Conservation (phyloP, 2,329 filamentous ascomycete species). For the Neophaeococcomyces aloes region DNA sequence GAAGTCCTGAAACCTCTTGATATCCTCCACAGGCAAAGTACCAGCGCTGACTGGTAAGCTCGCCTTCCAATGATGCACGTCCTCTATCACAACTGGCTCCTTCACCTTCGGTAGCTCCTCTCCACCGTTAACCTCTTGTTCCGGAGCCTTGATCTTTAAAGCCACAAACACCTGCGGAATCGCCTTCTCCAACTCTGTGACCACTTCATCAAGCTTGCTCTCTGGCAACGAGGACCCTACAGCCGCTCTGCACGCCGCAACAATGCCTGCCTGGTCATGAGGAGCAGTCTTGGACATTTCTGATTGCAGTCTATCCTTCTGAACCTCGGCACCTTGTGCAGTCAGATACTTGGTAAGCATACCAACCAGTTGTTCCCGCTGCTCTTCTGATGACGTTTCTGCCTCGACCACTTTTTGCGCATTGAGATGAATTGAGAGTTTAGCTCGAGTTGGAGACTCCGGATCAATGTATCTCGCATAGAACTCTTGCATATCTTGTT, state of each 20-base stretch:
- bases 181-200: conserved; percentile 41
- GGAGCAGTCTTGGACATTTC: conserved; percentile 38
- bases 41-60: conserved; percentile 61
- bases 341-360: conserved; percentile 38
- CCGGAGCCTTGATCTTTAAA: conserved; percentile 31
- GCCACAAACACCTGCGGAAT: conserved; percentile 36
- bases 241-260: conserved; percentile 40
- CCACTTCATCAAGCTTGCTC: conserved; percentile 39
- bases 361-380: conserved; percentile 35
- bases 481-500: conserved; percentile 69
- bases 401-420: conserved; percentile 52
- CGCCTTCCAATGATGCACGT: conserved; percentile 73
- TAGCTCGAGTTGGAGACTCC: conserved; percentile 61
- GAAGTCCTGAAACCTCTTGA: conserved; percentile 76
- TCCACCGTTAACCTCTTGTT: conserved; percentile 25
- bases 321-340: conserved; percentile 36
- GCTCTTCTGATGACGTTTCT: conserved; percentile 28
- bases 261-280: conserved; percentile 40
- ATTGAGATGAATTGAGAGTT: conserved; percentile 70
- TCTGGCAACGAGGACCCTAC: conserved; percentile 40
- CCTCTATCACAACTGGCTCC: conserved; percentile 52
- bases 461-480: conserved; percentile 68
- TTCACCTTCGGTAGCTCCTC: conserved; percentile 36
- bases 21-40: conserved; percentile 59
- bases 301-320: conserved; percentile 24